A percentile compares a stretch with the other conserved stretches of the same genome.
phyloP scores from a whole-genome alignment of 768 basidiomycete species.

The Polyporus arcularius region DNA sequence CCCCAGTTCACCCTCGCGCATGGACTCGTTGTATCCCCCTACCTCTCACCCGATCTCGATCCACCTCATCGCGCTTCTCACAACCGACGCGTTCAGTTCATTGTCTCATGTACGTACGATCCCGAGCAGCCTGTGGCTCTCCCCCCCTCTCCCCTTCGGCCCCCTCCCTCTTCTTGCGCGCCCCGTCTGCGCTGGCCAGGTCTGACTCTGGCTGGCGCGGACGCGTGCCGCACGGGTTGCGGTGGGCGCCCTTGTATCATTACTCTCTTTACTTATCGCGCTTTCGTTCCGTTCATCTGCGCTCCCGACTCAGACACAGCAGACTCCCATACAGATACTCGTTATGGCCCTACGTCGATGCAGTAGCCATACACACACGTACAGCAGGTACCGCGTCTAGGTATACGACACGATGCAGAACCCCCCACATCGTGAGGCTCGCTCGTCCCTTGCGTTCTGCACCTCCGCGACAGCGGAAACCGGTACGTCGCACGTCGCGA shows the following conservation, averaged over 20 bases:
- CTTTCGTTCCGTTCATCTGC: not conserved
- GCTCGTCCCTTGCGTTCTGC: too few relatives aligned
- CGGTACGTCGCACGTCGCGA: too few relatives aligned
- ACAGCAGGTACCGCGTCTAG: too few relatives aligned
- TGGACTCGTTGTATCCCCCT: slow-evolving; percentile 18
- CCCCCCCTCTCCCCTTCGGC: not conserved
- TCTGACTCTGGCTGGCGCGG: not conserved
- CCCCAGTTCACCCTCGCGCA: not conserved
- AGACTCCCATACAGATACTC: too few relatives aligned
- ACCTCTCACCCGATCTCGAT: not conserved
- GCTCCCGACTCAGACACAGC: too few relatives aligned
- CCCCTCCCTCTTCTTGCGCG: not conserved
- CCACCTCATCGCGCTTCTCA: slow-evolving; percentile 5
- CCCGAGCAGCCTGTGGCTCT: slow-evolving; percentile 17
- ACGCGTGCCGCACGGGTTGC: slow-evolving; percentile 8
- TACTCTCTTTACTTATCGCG: slow-evolving; percentile 17
- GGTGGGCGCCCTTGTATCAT: slow-evolving; percentile 16
- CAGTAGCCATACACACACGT: too few relatives aligned
- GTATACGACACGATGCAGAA: too few relatives aligned
- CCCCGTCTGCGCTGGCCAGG: not conserved
- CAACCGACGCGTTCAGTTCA: slow-evolving; percentile 9
- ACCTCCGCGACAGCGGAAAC: too few relatives aligned
- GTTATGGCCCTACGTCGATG: too few relatives aligned
- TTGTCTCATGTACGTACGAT: slow-evolving; percentile 10
- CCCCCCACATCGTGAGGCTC: too few relatives aligned